Evolutionary conservation across 2,329 filamentous ascomycete genomes (phyloP), one percentile per base, ranked within the genome.

Genomic region (Pestalotiopsis sp.): DNA sequence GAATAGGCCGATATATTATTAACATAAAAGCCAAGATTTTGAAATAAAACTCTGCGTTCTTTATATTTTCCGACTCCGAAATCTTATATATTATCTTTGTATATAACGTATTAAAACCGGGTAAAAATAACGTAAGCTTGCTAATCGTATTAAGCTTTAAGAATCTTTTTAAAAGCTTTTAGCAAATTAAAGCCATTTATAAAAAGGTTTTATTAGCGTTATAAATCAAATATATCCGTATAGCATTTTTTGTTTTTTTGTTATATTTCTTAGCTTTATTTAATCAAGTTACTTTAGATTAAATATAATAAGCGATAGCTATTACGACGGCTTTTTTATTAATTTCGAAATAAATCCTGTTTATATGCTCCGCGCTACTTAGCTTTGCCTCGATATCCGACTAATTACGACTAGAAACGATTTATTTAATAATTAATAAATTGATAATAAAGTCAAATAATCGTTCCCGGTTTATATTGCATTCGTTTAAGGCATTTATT

Each of bases 401-500:
- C 77, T 69, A 75, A 69, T 83, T 82, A 14, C 83, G 82, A 71
- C 83, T 85, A 2, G 82, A 82, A 3, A 84, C 69, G 38, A 85
- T 69, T 81, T 80, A 85, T 71, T 83, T 85, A 20, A 81, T 72
- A 9, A 68, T 59, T 56, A 73, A 39, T 66, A 68, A 72, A 64
- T 75, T 62, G 13, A 68, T 64, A 56, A 85, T 77, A 4, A 84
- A 72, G 3, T 78, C 64, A 7, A 84, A 74, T 41, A 85, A 79
- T 52, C 73, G 41, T 2, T 45, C 3, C 23, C 72, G 69, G 57
- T 73, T 79, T 6, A 27, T 68, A 2, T 3, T 11, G 69, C 83
- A 86, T 72, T 87, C 83, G 68, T 87, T 82, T 0, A 87, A 80
- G 1, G 81, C 83, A 73, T 87, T 82, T 31, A 87, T 75, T 2